Base-by-base conservation (phyloP, 2,329 filamentous ascomycete species). In the Alternaria triticimaculans region DNA sequence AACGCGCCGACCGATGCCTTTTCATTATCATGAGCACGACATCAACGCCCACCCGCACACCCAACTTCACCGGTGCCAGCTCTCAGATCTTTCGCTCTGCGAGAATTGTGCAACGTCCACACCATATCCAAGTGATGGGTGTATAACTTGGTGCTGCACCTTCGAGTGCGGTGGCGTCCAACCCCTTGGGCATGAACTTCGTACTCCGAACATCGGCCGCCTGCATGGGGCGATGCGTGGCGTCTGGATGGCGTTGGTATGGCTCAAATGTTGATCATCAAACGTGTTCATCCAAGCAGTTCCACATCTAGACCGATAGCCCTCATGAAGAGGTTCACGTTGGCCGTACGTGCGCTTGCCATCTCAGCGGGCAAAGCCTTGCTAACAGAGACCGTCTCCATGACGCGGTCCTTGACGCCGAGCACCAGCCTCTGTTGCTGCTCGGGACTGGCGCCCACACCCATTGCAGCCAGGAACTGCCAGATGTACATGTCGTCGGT, bases 261-360 rank as follows among this genome's bases (percentile, higher is more conserved):
- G 58, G 43, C 28, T 55, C 56, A 49, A 64, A 48, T 28, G 21
- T 41, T 44, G 46, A 20, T 46, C 12, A 6, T 58, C 15, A 6
- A 23, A 20, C n/a, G 11, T n/a, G 33, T 64, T 84, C 82, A 89
- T 71, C 87, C 87, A 67, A 90, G 84, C 72, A 90, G 80, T 69
- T 97, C 96, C 55, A 99, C 96, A 83, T 99, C 96, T 78, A 99
- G 86, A n/a, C 96, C 96, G 81, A 99, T 97, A 60, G 95, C 96
- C 76, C 94, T 91, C 94, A 99, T 97, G 81, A 99, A 99, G 60
- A 99, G 84, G 79, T 99, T 99, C 71, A 99, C 96, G 76, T 97
- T 97, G 62, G 91, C 90, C 62, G 97, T 85, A 63, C 95, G 90
- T 77, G 93, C 90, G 64, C 89, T 89, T 12, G 92, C 90, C 89